These are phyloP conservation scores for Nakazawaea anatomiae DNA, from an alignment of 805 yeast species.

Conservation along the genomic window DNA sequence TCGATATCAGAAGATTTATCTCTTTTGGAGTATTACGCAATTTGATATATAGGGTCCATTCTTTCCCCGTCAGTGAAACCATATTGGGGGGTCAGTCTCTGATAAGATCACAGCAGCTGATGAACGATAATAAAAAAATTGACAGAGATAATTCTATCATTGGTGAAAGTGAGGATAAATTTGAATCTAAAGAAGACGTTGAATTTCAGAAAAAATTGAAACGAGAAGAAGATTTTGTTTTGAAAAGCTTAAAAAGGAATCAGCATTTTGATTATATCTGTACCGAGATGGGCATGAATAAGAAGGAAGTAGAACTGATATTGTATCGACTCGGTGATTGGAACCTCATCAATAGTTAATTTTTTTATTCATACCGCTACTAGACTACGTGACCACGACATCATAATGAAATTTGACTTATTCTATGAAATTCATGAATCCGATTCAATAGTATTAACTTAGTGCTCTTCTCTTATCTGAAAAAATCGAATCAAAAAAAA, in stretches of 20 bases:
- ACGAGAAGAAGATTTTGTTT: conserved; percentile 28
- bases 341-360: conserved; percentile 32
- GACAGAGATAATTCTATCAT: conserved; percentile 12
- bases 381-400: no score
- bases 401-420: no score
- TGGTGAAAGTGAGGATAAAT: conserved; percentile 18
- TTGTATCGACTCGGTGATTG: conserved; percentile 42
- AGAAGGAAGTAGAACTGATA: conserved; percentile 46
- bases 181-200: conserved; percentile 16
- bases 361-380: no score
- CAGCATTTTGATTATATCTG: conserved; percentile 64
- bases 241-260: conserved; percentile 42
- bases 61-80: conserved; percentile 59
- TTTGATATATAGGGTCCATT: conserved; percentile 70
- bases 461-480: no score
- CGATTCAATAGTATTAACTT: no score
- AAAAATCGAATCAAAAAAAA: no score
- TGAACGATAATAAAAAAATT: not conserved
- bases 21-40: conserved; percentile 84
- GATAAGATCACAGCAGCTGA: not conserved
- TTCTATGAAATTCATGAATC: no score
- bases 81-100: conserved; percentile 21
- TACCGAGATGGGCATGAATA: conserved; percentile 56
- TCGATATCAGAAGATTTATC: conserved; percentile 80
- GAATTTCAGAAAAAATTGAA: conserved; percentile 16